Evolutionary conservation across 306 rosid species (phyloP).

Genomic region (Prunus padus): DNA sequence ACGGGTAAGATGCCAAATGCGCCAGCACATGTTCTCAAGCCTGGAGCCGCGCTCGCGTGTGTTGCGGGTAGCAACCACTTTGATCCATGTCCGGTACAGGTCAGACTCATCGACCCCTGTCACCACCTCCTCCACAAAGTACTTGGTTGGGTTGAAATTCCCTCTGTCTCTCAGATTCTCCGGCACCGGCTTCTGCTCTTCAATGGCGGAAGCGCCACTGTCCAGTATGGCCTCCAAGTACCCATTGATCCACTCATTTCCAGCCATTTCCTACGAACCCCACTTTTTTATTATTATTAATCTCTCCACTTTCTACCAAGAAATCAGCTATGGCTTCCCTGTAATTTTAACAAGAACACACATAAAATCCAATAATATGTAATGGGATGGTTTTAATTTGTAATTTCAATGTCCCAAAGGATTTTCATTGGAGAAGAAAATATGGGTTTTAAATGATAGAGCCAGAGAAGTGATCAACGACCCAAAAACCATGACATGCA

Average conservation of each 20-base stretch:
- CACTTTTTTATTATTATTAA: too few relatives aligned
- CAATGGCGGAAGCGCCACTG: constrained; percentile 70
- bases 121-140: constrained; percentile 93
- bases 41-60: constrained; percentile 87
- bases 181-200: constrained; percentile 63
- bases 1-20: constrained; percentile 94
- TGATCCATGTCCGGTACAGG: constrained; percentile 86
- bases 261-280: constrained; percentile 52
- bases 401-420: neutral
- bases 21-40: constrained; percentile 98
- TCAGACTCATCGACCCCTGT: constrained; percentile 88
- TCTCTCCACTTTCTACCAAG: neutral
- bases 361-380: neutral
- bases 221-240: constrained; percentile 86
- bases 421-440: neutral
- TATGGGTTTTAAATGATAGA: neutral
- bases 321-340: neutral
- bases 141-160: constrained; percentile 79
- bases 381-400: neutral
- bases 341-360: too few relatives aligned
- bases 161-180: constrained; percentile 56
- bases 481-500: neutral
- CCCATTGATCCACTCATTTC: constrained; percentile 94
- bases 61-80: constrained; percentile 90
- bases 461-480: neutral